These are phyloP conservation scores for Dryas integrifolia DNA, from an alignment of 331 rosid species.

Conservation along the genomic window DNA sequence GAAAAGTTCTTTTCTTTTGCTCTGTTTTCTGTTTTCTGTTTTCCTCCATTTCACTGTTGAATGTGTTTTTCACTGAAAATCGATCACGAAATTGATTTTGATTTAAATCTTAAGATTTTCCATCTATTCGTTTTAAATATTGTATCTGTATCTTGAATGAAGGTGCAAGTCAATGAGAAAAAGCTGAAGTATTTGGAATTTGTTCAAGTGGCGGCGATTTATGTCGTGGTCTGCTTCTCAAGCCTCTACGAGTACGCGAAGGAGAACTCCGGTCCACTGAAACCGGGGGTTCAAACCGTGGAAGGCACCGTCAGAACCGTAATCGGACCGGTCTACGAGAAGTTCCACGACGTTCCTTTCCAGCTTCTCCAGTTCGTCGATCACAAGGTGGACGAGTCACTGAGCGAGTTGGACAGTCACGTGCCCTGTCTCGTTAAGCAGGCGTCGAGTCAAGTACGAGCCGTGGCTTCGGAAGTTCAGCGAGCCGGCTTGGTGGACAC, in stretches of 20 bases:
- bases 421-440: constrained; percentile 40
- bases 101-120: background rate
- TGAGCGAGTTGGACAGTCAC: constrained; percentile 34
- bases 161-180: constrained; percentile 30
- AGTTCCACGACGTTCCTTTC: constrained; percentile 46
- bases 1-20: background rate
- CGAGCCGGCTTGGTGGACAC: constrained; percentile 38
- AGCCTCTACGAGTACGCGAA: constrained; percentile 47
- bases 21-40: background rate
- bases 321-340: constrained; percentile 47
- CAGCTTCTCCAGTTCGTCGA: constrained; percentile 43
- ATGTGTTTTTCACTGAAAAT: background rate
- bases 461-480: constrained; percentile 30
- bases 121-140: too few relatives aligned
- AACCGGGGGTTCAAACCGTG: constrained; percentile 45
- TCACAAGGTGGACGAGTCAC: constrained; percentile 45
- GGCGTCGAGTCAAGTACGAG: constrained; percentile 25
- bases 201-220: constrained; percentile 45
- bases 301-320: constrained; percentile 48
- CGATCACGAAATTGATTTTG: background rate
- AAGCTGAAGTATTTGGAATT: constrained; percentile 45
- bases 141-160: background rate
- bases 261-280: constrained; percentile 52
- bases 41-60: too few relatives aligned
- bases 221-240: constrained; percentile 30